These are phyloP conservation scores for Aspergillus biplanus DNA, from an alignment of 495 filamentous ascomycete species.

Conservation along the genomic window DNA sequence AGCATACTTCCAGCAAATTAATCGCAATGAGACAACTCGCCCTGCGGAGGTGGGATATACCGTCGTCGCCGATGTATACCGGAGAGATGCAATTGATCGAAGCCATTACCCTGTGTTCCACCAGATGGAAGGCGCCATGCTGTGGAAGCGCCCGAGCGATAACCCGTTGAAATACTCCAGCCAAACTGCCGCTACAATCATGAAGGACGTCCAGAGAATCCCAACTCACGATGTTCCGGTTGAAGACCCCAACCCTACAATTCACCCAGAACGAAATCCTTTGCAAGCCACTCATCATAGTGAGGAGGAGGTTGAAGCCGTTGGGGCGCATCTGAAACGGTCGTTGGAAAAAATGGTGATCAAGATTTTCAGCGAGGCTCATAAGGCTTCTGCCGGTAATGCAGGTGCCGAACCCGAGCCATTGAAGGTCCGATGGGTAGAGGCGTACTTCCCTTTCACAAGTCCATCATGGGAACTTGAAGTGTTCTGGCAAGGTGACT, in stretches of 20 bases:
- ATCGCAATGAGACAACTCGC: slow-evolving; percentile 46
- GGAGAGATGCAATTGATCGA: slow-evolving; percentile 91
- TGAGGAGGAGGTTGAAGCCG: slow-evolving; percentile 75
- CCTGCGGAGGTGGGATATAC: slow-evolving; percentile 78
- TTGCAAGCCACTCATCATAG: slow-evolving; percentile 73
- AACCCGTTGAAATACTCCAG: slow-evolving; percentile 55
- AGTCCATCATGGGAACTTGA: slow-evolving; percentile 94
- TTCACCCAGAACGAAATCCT: slow-evolving; percentile 81
- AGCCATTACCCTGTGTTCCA: slow-evolving; percentile 97
- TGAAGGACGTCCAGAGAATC: slow-evolving; percentile 66
- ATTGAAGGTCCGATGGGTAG: slow-evolving; percentile 87
- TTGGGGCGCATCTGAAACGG: slow-evolving; percentile 86
- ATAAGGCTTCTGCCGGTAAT: slow-evolving; percentile 61
- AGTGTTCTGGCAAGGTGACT: slow-evolving; percentile 90
- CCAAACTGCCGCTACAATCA: slow-evolving; percentile 52
- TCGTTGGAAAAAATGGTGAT: slow-evolving; percentile 86
- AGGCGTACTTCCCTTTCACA: slow-evolving; percentile 96
- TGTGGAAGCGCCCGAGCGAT: slow-evolving; percentile 77
- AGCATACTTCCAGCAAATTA: slow-evolving; percentile 71
- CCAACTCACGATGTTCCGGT: slow-evolving; percentile 73
- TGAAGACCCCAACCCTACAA: slow-evolving; percentile 81
- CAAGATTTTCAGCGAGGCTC: slow-evolving; percentile 82
- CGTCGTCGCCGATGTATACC: slow-evolving; percentile 94
- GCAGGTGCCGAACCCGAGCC: slow-evolving; percentile 60
- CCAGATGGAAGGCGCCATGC: slow-evolving; percentile 94